Evolutionary conservation across 2,329 filamentous ascomycete genomes (phyloP).

Genomic region (Fusarium sterilihyphosum): DNA sequence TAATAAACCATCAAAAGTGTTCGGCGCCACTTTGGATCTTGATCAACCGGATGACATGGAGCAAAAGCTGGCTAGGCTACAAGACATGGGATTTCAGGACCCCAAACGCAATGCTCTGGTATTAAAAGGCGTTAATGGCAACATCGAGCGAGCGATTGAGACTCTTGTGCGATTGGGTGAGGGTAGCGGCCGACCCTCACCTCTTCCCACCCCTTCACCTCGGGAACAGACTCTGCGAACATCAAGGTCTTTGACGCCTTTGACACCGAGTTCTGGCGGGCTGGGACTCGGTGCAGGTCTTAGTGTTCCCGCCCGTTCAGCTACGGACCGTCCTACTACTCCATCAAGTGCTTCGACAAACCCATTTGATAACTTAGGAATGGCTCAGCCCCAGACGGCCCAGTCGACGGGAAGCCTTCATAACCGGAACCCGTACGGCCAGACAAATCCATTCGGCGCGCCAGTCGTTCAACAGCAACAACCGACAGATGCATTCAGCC

Average conservation of each 20-base stretch:
- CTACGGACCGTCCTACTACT: conserved; percentile 50
- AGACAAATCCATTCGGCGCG: conserved; percentile 75
- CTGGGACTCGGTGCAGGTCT: conserved; percentile 47
- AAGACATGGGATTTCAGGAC: conserved; percentile 93
- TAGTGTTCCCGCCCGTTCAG: conserved; percentile 45
- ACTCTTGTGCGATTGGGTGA: conserved; percentile 85
- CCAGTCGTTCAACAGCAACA: conserved; percentile 51
- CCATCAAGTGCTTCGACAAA: conserved; percentile 66
- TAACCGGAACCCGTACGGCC: conserved; percentile 64
- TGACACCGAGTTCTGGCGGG: conserved; percentile 51
- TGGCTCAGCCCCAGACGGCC: conserved; percentile 68
- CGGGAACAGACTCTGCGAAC: conserved; percentile 59
- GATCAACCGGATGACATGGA: conserved; percentile 70
- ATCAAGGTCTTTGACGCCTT: conserved; percentile 65
- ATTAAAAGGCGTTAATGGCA: conserved; percentile 83
- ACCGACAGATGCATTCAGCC: conserved; percentile 59
- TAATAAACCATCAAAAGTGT: conserved; percentile 74
- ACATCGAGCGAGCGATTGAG: conserved; percentile 87
- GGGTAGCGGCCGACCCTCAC: conserved; percentile 58
- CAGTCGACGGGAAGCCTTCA: conserved; percentile 72
- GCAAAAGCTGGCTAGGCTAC: conserved; percentile 78
- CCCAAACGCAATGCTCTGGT: conserved; percentile 83
- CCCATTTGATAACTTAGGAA: conserved; percentile 71
- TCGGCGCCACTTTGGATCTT: conserved; percentile 73
- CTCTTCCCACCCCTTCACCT: conserved; percentile 51